These are phyloP conservation scores for Dichomitus squalens DNA, from an alignment of 1,284 basidiomycete species.

Conservation along the genomic window DNA sequence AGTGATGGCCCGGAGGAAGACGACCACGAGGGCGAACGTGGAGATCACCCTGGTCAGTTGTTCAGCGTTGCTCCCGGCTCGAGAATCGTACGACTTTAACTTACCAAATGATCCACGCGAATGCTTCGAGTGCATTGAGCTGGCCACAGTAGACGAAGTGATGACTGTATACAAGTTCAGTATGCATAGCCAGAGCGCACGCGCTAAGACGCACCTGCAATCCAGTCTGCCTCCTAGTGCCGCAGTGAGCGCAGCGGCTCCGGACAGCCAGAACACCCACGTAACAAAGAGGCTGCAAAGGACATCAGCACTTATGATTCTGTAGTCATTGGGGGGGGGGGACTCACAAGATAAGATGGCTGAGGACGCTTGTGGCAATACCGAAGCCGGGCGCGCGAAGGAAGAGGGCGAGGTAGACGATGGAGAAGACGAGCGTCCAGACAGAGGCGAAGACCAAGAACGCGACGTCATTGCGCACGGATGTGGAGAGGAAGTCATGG, in stretches of 20 bases:
- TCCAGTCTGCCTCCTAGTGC: constrained; percentile 67
- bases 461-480: constrained; percentile 61
- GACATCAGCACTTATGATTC: background rate
- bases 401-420: constrained; percentile 58
- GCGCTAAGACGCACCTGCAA: constrained; percentile 58
- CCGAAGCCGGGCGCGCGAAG: constrained; percentile 44
- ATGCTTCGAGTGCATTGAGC: constrained; percentile 36
- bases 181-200: background rate
- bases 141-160: constrained; percentile 58
- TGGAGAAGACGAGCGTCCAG: constrained; percentile 67
- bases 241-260: constrained; percentile 62
- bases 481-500: constrained; percentile 51
- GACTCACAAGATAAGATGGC: constrained; percentile 65
- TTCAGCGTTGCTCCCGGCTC: no score
- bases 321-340: no score
- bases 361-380: constrained; percentile 58
- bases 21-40: constrained; percentile 33
- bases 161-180: constrained; percentile 22
- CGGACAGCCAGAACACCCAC: constrained; percentile 46
- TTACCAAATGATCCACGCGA: constrained; percentile 38
- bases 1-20: constrained; percentile 32
- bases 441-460: constrained; percentile 68
- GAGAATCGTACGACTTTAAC: constrained; percentile 10
- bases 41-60: constrained; percentile 30
- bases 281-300: constrained; percentile 56